Evolutionary conservation across 2,329 filamentous ascomycete genomes (phyloP), one percentile per base, ranked within the genome.

Genomic region (Bisporella sp.): DNA sequence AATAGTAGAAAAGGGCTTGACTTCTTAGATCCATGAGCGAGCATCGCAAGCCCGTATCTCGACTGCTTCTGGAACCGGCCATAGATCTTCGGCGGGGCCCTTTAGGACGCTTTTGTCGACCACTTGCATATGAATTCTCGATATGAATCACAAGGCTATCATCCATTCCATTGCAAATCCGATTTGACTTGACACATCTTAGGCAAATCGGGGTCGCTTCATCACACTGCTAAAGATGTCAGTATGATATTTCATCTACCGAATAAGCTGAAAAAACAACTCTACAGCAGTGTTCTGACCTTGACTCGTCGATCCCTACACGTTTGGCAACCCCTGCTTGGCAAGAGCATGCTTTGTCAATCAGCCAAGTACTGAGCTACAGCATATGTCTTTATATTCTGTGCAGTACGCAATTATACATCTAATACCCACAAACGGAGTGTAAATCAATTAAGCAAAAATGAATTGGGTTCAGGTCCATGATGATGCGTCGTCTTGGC

Each of bases 51-150:
- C 9, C 5, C 31, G 41, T 3, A 30, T 42, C 31, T 9, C 50
- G 35, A 11, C 43, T 48, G 21, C 21, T 48, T 47, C 31, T 57
- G 12, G 57, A n/a, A 31, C 13, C 42, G 11, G 50, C 5, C 31
- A 40, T 46, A 13, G 46, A 28, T 12, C 35, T 58, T 39, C 63
- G 57, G 31, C 64, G 64, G 39, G 64, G 64, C n/a, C 64, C 64
- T 56, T 64, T 53, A 12, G 64, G 64, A 3, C 64, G 62, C 46
- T 65, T 66, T n/a, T 28, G 51, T 32, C 56, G 45, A 4, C 64
- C 64, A 40, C 59, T 64, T 42, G 62, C 64, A 44, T 62, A 66
- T 5, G 31, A 41, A 31, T 64, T 66, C 47, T 66, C 64, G 35
- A 54, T 31, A 40, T 65, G 60, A 21, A 51, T 44, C 1, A 40